Conservation (phyloP, 306 rosid species). For the Potentilla sterilis region DNA sequence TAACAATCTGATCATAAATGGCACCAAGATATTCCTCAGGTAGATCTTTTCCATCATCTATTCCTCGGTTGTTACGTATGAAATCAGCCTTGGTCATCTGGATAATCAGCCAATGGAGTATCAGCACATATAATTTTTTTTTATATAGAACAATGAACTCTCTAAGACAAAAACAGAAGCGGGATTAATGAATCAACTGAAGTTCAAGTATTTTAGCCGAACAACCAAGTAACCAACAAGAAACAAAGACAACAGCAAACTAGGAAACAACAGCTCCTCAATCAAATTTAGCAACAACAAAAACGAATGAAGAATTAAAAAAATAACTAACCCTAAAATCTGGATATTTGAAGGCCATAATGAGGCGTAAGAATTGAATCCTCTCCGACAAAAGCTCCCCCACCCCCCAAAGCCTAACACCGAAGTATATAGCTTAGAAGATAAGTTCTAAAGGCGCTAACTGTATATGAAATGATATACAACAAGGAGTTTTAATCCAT, state of each 20-base stretch:
- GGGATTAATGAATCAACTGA: background rate
- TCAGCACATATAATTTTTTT: slow-evolving; percentile 22
- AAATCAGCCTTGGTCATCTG: slow-evolving; percentile 99
- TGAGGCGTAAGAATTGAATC: background rate
- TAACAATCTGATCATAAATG: slow-evolving; percentile 85
- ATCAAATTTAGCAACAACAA: background rate
- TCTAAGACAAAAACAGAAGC: background rate
- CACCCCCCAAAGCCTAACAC: background rate
- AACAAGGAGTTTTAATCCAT: background rate
- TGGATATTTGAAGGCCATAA: background rate
- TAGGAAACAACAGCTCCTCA: background rate
- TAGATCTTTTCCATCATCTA: slow-evolving; percentile 96
- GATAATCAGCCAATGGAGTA: slow-evolving; percentile 36
- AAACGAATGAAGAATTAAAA: background rate
- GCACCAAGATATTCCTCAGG: slow-evolving; percentile 91
- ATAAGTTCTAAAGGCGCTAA: background rate
- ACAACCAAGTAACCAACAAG: background rate
- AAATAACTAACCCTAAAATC: background rate
- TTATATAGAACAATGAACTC: background rate
- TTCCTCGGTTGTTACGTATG: slow-evolving; percentile 93
- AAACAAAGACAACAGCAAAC: background rate
- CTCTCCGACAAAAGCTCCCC: background rate
- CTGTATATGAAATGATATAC: background rate
- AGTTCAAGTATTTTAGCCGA: background rate
- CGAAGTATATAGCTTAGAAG: slow-evolving; percentile 16